A percentile compares a stretch with the other conserved stretches of the same genome.
Evolutionary conservation across 345 rosid species (phyloP).

Genomic region (Acer campestre): DNA sequence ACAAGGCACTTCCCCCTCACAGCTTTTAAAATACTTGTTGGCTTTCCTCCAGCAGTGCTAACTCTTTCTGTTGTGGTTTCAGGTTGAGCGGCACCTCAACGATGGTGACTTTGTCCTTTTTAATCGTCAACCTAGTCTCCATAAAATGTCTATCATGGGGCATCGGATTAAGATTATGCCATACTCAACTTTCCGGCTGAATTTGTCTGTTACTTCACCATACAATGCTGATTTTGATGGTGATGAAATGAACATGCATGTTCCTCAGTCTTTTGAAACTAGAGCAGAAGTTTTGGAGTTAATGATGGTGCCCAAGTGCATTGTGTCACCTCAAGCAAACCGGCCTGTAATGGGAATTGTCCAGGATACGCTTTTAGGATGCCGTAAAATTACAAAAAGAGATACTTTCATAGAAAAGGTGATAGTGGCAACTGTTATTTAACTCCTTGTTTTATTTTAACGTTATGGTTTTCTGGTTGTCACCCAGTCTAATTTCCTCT

Average conservation of each 20-base stretch:
- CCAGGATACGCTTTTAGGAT: slow-evolving; percentile 94
- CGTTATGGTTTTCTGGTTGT: not conserved
- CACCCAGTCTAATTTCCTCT: not conserved
- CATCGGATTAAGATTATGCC: slow-evolving; percentile 98
- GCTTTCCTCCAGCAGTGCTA: not conserved
- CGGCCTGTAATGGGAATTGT: slow-evolving; percentile 99
- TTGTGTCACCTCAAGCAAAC: slow-evolving; percentile 95
- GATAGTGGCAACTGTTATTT: slow-evolving; percentile 13
- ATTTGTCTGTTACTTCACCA: slow-evolving; percentile 94
- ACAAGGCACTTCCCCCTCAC: slow-evolving; percentile 49
- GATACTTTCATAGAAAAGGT: slow-evolving; percentile 99
- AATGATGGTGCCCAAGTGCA: slow-evolving; percentile 99
- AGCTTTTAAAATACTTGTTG: not conserved
- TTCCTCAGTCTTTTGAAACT: slow-evolving; percentile 95
- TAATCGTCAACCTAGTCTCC: slow-evolving; percentile 98
- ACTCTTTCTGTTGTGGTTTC: slow-evolving; percentile 29
- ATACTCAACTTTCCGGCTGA: slow-evolving; percentile 90
- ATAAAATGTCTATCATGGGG: slow-evolving; percentile 99
- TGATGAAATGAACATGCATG: slow-evolving; percentile 99
- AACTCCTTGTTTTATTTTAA: not conserved
- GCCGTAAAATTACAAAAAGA: slow-evolving; percentile 97
- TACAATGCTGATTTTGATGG: slow-evolving; percentile 99
- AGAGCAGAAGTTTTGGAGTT: slow-evolving; percentile 96
- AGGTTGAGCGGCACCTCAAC: slow-evolving; percentile 94
- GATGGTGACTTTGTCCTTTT: slow-evolving; percentile 96